These are phyloP conservation scores for Podila epigama DNA, from an alignment of 192 early-diverging fungal species.

Conservation along the genomic window DNA sequence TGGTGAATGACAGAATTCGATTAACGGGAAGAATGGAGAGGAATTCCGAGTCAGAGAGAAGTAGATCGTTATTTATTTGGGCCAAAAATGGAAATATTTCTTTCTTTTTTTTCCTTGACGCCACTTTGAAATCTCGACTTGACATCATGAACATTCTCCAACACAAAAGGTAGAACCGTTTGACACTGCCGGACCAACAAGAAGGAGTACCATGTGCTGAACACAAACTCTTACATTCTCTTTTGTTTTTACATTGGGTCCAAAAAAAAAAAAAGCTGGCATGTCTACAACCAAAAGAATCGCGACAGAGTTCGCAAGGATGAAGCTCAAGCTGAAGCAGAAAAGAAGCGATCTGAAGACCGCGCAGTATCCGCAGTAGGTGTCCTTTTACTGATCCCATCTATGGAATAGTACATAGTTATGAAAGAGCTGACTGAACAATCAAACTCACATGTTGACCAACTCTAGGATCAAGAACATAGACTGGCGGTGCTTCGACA, in stretches of 20 bases:
- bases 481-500: slow-evolving; percentile 61
- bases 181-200: neutral
- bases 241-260: neutral
- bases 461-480: slow-evolving; percentile 63
- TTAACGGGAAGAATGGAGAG: neutral
- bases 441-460: neutral
- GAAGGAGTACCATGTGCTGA: neutral
- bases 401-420: neutral
- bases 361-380: slow-evolving; percentile 63
- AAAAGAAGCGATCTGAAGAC: slow-evolving; percentile 59
- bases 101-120: neutral
- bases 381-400: neutral
- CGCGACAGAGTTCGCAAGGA: slow-evolving; percentile 70
- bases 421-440: no score
- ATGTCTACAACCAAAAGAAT: slow-evolving; percentile 80
- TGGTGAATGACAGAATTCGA: no score
- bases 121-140: neutral
- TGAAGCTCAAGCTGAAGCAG: slow-evolving; percentile 69
- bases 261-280: slow-evolving; percentile 67
- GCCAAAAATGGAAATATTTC: no score
- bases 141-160: slow-evolving; percentile 66
- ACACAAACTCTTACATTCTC: neutral
- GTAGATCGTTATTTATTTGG: neutral
- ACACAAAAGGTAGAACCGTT: slow-evolving; percentile 65
- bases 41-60: neutral